Percentiles rank a stretch among this genome's conserved stretches.
Conservation (phyloP, 495 filamentous ascomycete species). For the Aspergillus homomorphus region DNA sequence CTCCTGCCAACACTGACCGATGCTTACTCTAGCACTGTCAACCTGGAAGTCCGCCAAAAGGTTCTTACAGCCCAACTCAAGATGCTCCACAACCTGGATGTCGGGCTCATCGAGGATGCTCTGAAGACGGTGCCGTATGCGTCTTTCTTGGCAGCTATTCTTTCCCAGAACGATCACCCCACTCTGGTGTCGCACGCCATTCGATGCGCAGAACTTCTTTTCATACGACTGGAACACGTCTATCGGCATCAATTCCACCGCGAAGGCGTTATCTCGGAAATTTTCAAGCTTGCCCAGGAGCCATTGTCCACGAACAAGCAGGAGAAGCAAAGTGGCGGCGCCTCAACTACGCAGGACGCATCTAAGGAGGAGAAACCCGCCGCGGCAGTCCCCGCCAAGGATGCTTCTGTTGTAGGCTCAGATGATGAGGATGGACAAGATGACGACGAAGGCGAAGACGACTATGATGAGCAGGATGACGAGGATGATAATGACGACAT, state of each 20-base stretch:
- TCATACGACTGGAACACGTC: constrained; percentile 76
- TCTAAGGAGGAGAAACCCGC: constrained; percentile 10
- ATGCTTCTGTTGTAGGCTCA: constrained; percentile 13
- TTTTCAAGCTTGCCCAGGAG: constrained; percentile 67
- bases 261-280: constrained; percentile 93
- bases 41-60: constrained; percentile 95
- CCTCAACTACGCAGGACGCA: constrained; percentile 22
- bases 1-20: constrained; percentile 96
- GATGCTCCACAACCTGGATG: constrained; percentile 95
- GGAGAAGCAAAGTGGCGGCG: constrained; percentile 13
- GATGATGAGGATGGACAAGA: constrained; percentile 52
- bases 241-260: constrained; percentile 97
- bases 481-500: constrained; percentile 62
- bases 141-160: constrained; percentile 93
- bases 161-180: constrained; percentile 92
- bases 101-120: constrained; percentile 77
- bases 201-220: constrained; percentile 81
- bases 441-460: constrained; percentile 38
- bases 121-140: constrained; percentile 91
- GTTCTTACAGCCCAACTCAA: constrained; percentile 93
- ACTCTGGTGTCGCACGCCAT: constrained; percentile 82
- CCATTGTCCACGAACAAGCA: constrained; percentile 40
- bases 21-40: constrained; percentile 97
- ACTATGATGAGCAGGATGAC: constrained; percentile 58
- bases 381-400: constrained; percentile 1